phyloP scores from a whole-genome alignment of 768 basidiomycete genomes.

The Chiua virens region DNA sequence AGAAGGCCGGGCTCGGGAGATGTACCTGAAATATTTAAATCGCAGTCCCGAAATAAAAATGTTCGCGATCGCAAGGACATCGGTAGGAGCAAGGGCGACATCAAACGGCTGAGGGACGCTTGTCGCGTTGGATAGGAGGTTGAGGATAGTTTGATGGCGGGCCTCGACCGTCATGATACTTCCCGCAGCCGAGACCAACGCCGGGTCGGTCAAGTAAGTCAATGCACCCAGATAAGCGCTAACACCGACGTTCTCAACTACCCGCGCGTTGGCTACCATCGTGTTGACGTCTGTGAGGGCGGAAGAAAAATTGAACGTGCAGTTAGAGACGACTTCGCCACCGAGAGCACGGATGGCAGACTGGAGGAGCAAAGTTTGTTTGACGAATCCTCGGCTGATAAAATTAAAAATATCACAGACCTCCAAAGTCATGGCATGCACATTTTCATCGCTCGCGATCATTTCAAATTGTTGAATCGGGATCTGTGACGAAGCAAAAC shows the following conservation, averaged over 20 bases:
- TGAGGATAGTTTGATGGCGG: conserved; percentile 79
- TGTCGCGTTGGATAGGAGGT: conserved; percentile 57
- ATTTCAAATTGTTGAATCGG: conserved; percentile 59
- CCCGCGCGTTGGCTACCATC: conserved; percentile 70
- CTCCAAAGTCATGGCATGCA: conserved; percentile 58
- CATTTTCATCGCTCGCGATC: conserved; percentile 62
- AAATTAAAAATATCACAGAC: conserved; percentile 26
- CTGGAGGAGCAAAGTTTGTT: conserved; percentile 23
- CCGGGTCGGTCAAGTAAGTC: conserved; percentile 57
- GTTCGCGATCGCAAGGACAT: conserved; percentile 69
- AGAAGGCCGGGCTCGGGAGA: not conserved
- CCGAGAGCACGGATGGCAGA: conserved; percentile 54
- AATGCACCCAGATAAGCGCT: conserved; percentile 76
- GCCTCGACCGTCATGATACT: conserved; percentile 79
- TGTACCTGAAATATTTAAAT: conserved; percentile 56
- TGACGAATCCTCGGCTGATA: not conserved
- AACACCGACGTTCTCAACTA: conserved; percentile 77
- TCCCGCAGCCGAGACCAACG: conserved; percentile 62
- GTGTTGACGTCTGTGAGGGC: conserved; percentile 64
- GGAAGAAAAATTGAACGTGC: conserved; percentile 66
- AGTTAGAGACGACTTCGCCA: conserved; percentile 50
- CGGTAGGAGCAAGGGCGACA: conserved; percentile 62
- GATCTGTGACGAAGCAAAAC: conserved; percentile 55
- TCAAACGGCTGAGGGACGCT: conserved; percentile 73
- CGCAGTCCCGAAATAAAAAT: conserved; percentile 71